Evolutionary conservation across 345 rosid species (phyloP).

Genomic region (Eucalyptus curtisii): DNA sequence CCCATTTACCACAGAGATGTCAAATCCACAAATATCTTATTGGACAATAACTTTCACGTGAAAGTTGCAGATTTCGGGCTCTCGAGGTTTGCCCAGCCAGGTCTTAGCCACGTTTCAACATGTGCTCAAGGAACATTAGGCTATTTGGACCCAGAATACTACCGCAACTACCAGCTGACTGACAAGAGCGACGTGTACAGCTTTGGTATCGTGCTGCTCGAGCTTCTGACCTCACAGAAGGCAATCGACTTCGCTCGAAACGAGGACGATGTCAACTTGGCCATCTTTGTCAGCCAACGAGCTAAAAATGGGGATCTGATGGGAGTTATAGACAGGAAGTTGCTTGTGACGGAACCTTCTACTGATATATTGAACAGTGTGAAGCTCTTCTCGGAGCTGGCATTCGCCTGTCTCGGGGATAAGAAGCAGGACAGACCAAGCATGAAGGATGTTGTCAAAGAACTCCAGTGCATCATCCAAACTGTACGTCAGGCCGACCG

Average conservation of each 20-base stretch:
- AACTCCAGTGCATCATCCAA: constrained; percentile 25
- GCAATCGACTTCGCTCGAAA: constrained; percentile 44
- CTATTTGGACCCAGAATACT: constrained; percentile 55
- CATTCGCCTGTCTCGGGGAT: constrained; percentile 31
- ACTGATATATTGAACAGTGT: constrained; percentile 2
- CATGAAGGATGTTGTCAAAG: constrained; percentile 41
- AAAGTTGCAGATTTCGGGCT: constrained; percentile 57
- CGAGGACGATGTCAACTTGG: constrained; percentile 33
- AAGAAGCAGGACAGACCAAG: constrained; percentile 35
- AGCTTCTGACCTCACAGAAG: constrained; percentile 40
- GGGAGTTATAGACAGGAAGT: constrained; percentile 28
- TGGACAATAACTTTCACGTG: constrained; percentile 25
- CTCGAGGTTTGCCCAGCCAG: constrained; percentile 45
- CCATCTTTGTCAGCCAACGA: constrained; percentile 23
- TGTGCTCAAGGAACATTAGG: constrained; percentile 63
- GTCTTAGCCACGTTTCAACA: constrained; percentile 53
- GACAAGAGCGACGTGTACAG: constrained; percentile 61
- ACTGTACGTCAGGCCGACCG: neutral
- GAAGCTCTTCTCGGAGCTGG: constrained; percentile 24
- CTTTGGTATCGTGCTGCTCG: constrained; percentile 43
- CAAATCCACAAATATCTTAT: constrained; percentile 47
- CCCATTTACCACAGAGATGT: constrained; percentile 57
- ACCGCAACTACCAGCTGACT: constrained; percentile 40
- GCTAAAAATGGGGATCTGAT: constrained; percentile 14
- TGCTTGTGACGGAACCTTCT: constrained; percentile 12